Evolutionary conservation across 768 basidiomycete genomes (phyloP).

Genomic region (Russula ochroleuca): DNA sequence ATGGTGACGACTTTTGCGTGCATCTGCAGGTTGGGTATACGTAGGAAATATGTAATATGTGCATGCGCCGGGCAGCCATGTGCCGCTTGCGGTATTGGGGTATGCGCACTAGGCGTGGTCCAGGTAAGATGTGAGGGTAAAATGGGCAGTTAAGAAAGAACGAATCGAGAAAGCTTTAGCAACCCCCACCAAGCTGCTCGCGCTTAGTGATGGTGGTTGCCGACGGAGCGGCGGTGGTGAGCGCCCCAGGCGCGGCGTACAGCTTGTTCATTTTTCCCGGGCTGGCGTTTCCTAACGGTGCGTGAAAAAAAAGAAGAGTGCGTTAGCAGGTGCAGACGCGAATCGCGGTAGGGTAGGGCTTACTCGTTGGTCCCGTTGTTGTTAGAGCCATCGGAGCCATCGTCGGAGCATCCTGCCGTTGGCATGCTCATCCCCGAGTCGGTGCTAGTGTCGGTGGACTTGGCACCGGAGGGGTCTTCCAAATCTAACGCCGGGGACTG

Average conservation of each 20-base stretch:
- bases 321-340: no score
- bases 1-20: background rate
- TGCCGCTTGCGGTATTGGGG: background rate
- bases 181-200: background rate
- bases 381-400: no score
- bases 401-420: no score
- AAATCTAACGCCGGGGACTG: no score
- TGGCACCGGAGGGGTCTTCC: no score
- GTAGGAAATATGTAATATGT: background rate
- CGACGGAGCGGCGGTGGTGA: background rate
- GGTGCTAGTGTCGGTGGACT: no score
- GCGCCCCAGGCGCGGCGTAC: slow-evolving; percentile 1
- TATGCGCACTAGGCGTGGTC: slow-evolving; percentile 10
- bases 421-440: no score
- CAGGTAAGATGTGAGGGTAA: background rate
- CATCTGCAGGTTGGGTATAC: background rate
- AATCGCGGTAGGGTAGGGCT: no score
- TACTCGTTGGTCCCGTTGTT: no score
- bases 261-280: no score
- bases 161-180: background rate
- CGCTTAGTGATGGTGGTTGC: background rate
- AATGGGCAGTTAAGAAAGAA: background rate
- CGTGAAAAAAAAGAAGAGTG: no score
- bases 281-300: no score
- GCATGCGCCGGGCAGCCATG: background rate